A percentile compares a stretch with the other conserved stretches of the same genome.
Conservation (phyloP, 2,329 filamentous ascomycete species). For the Acrocalymma vagum region DNA sequence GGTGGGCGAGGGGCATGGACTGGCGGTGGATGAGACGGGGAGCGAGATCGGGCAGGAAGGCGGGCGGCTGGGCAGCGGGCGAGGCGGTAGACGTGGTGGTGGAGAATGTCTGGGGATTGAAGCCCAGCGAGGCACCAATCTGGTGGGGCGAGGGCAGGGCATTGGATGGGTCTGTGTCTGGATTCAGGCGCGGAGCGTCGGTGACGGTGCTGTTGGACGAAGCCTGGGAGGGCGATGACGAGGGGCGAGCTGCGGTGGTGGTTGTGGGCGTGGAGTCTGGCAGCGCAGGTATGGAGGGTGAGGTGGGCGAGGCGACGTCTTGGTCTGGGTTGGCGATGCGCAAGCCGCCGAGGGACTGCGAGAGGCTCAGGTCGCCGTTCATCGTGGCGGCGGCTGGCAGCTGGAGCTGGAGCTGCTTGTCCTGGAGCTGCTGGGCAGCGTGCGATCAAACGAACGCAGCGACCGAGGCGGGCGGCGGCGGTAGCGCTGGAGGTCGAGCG, state of each 20-base stretch:
- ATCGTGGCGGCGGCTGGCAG: constrained; percentile 65
- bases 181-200: constrained; percentile 40
- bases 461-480: not conserved
- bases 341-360: constrained; percentile 89
- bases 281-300: constrained; percentile 28
- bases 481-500: not conserved
- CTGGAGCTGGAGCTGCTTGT: no score
- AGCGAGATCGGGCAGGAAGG: constrained; percentile 30
- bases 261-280: constrained; percentile 11
- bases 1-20: constrained; percentile 53
- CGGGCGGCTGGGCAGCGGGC: constrained; percentile 27
- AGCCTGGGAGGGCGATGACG: constrained; percentile 38
- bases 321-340: constrained; percentile 97
- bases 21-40: constrained; percentile 51
- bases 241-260: constrained; percentile 19
- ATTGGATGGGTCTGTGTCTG: constrained; percentile 15
- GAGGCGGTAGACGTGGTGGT: constrained; percentile 33
- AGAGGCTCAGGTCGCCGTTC: constrained; percentile 92
- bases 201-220: constrained; percentile 50
- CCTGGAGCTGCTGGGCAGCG: no score
- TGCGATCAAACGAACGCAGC: constrained; percentile 22
- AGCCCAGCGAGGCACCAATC: constrained; percentile 44
- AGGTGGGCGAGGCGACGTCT: constrained; percentile 53
- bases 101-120: constrained; percentile 51
- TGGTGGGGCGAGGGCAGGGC: constrained; percentile 42